phyloP scores from a whole-genome alignment of 1,284 basidiomycete species.

The Dichomitus squalens region DNA sequence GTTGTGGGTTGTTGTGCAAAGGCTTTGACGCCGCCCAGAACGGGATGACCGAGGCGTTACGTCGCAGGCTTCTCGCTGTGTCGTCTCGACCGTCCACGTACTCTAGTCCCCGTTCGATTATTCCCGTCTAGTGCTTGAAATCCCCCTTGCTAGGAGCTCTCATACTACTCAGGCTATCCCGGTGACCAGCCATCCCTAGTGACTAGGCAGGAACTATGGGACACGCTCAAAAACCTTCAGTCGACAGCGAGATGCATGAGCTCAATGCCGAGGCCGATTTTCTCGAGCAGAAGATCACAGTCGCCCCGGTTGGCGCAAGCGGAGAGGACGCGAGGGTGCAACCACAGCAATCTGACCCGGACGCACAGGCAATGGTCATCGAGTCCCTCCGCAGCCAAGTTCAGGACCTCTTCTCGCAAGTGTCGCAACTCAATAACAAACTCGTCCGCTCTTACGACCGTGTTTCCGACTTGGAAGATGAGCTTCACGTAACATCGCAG shows the following conservation, averaged over 20 bases:
- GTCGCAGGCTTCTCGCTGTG: neutral
- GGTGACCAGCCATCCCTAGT: neutral
- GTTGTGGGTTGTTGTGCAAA: constrained; percentile 12
- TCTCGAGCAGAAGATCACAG: constrained; percentile 32
- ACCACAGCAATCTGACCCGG: constrained; percentile 36
- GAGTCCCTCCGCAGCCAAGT: constrained; percentile 80
- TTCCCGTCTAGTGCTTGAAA: neutral
- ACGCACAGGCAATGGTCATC: constrained; percentile 79
- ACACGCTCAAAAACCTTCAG: constrained; percentile 22
- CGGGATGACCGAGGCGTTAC: neutral
- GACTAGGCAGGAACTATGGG: constrained; percentile 11
- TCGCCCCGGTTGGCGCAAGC: constrained; percentile 26
- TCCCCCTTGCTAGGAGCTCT: neutral
- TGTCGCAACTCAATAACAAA: constrained; percentile 89
- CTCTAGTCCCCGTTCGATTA: neutral
- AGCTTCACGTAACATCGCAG: constrained; percentile 70
- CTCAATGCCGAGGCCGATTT: constrained; percentile 36
- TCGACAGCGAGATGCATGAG: constrained; percentile 35
- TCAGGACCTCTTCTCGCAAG: constrained; percentile 86
- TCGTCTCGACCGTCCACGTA: neutral
- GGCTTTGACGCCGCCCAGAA: constrained; percentile 5
- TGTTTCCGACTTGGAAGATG: constrained; percentile 92
- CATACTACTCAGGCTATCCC: neutral
- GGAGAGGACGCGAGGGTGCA: constrained; percentile 26
- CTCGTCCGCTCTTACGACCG: constrained; percentile 92